Conservation (phyloP, 2,329 filamentous ascomycete genomes). For the Purpureocillium lavendulum region DNA sequence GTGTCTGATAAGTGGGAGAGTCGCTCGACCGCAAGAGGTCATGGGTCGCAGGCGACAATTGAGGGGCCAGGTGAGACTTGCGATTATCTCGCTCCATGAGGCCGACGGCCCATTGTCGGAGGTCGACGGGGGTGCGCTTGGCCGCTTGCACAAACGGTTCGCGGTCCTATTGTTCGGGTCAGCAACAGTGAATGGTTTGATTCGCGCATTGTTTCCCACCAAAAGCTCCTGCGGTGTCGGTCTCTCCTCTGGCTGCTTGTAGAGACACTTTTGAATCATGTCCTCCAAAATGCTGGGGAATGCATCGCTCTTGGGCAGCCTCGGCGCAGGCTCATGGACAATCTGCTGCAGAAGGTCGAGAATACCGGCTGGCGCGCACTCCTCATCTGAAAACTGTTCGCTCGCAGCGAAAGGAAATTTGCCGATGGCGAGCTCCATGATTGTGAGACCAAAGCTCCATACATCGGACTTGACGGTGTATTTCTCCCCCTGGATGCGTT, state of each 20-base stretch:
- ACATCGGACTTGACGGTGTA: conserved; percentile 99
- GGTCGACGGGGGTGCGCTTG: conserved; percentile 89
- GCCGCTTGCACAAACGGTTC: conserved; percentile 94
- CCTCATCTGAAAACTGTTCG: conserved; percentile 60
- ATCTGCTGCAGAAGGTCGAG: conserved; percentile 94
- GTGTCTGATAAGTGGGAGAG: conserved; percentile 40
- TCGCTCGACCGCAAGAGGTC: conserved; percentile 61
- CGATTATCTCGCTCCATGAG: conserved; percentile 94
- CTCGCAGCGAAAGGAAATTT: conserved; percentile 88
- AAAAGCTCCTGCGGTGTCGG: conserved; percentile 91
- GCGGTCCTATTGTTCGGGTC: conserved; percentile 54
- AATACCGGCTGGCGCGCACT: conserved; percentile 85
- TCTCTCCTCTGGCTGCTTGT: conserved; percentile 79
- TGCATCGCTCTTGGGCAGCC: conserved; percentile 90
- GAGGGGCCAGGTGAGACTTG: conserved; percentile 83
- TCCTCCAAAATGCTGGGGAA: conserved; percentile 93
- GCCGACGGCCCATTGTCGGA: conserved; percentile 86
- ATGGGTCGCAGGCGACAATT: conserved; percentile 69
- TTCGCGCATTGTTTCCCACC: conserved; percentile 32
- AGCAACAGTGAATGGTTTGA: neutral
- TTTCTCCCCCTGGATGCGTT: conserved; percentile 92
- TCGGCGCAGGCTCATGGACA: conserved; percentile 90
- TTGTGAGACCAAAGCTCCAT: conserved; percentile 90
- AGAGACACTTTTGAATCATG: conserved; percentile 92
- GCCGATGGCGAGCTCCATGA: conserved; percentile 97